Base-by-base conservation (phyloP, 139 green algal genomes). In the Coccomyxa sp. region DNA sequence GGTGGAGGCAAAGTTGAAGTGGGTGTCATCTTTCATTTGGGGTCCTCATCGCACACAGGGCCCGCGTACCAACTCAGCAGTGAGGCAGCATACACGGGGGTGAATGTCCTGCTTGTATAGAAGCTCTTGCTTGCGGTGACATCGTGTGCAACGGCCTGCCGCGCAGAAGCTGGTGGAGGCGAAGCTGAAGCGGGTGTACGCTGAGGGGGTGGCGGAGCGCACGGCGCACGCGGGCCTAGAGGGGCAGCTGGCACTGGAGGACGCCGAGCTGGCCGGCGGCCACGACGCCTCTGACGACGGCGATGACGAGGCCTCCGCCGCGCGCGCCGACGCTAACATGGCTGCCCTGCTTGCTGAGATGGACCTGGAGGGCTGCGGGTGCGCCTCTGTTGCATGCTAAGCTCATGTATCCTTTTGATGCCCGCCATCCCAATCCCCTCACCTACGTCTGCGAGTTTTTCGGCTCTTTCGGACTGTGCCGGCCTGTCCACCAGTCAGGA, bases 1-100 rank as follows among this genome's bases (percentile, higher is more conserved):
- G 63, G 82, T 93, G 57, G 90, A 93, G 77, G 90, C 90, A 60
- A 92, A 92, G 85, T 82, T 93, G 80, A 92, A 90, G 85, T 82
- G 86, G 0, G 82, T 89, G 76, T 83, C n/a, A n/a, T n/a, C n/a
- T n/a, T n/a, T n/a, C n/a, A n/a, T n/a, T n/a, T n/a, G n/a, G n/a
- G n/a, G n/a, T n/a, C n/a, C n/a, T n/a, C n/a, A 28, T 25, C 7
- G 15, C 38, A n/a, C n/a, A n/a, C n/a, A n/a, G n/a, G n/a, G n/a
- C n/a, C n/a, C n/a, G n/a, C n/a, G n/a, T n/a, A n/a, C n/a, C n/a
- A n/a, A n/a, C 16, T n/a, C 13, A 16, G 28, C 45, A 23, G 51
- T 51, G 38, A 7, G 38, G 7, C 38, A 51, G 7, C 38, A 51
- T 51, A 63, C 45, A 81, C 77, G 18, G 38, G 77, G 13, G 21